Evolutionary conservation across 805 yeast genomes (phyloP).

Genomic region (Starmerella gropengiesseri): DNA sequence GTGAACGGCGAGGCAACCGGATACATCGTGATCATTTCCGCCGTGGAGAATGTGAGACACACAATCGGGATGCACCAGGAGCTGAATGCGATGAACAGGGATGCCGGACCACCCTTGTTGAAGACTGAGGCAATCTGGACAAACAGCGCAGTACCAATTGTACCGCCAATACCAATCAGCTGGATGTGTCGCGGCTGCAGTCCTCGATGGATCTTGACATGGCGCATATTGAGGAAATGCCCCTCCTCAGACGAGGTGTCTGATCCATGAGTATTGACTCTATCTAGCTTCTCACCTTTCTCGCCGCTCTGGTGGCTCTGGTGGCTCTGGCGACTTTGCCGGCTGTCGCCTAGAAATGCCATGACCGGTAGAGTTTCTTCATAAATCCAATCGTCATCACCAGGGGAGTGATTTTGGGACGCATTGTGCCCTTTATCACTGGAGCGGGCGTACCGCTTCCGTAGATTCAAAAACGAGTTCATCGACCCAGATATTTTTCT

Average conservation of each 20-base stretch:
- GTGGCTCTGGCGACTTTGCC: too few species aligned
- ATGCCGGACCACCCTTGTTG: slow-evolving; percentile 58
- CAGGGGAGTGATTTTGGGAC: background rate
- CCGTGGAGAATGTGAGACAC: slow-evolving; percentile 56
- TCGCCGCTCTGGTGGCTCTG: too few species aligned
- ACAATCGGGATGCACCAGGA: slow-evolving; percentile 63
- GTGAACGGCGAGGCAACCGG: slow-evolving; percentile 73
- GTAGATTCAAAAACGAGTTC: background rate
- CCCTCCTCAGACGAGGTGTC: slow-evolving; percentile 1
- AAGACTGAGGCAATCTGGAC: slow-evolving; percentile 36
- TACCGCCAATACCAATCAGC: slow-evolving; percentile 26
- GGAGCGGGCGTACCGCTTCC: background rate
- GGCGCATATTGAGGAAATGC: background rate
- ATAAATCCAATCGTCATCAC: background rate
- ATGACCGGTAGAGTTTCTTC: slow-evolving; percentile 8
- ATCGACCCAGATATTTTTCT: background rate
- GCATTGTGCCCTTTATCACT: background rate
- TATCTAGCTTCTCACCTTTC: slow-evolving; percentile 4
- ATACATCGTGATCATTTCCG: slow-evolving; percentile 67
- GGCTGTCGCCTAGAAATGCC: slow-evolving; percentile 2
- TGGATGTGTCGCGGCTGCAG: slow-evolving; percentile 50
- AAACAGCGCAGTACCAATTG: slow-evolving; percentile 25
- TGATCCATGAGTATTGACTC: background rate
- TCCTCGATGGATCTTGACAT: slow-evolving; percentile 35
- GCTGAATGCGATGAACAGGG: slow-evolving; percentile 51